These are phyloP conservation scores for Xerocomus brunneocitrinus DNA, from an alignment of 768 basidiomycete genomes.

Conservation along the genomic window DNA sequence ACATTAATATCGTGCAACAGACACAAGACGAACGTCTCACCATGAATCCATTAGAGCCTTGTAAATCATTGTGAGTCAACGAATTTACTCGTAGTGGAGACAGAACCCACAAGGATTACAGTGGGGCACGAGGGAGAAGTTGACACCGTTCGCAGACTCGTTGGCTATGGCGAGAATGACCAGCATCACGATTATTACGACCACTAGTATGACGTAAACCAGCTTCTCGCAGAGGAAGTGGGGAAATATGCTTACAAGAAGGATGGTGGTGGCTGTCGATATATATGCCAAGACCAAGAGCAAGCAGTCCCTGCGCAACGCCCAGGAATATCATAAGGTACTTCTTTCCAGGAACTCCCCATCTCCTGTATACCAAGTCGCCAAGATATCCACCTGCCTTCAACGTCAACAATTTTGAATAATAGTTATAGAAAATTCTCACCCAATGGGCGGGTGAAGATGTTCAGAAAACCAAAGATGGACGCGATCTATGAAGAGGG, in stretches of 20 bases:
- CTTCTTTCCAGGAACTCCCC: slow-evolving; percentile 45
- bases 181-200: slow-evolving; percentile 37
- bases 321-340: slow-evolving; percentile 42
- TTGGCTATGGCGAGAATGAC: slow-evolving; percentile 36
- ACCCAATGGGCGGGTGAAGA: slow-evolving; percentile 45
- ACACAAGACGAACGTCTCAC: slow-evolving; percentile 10
- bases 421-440: neutral
- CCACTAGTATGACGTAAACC: slow-evolving; percentile 13
- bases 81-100: neutral
- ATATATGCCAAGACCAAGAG: slow-evolving; percentile 46
- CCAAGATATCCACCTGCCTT: slow-evolving; percentile 40
- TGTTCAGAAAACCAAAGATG: slow-evolving; percentile 45
- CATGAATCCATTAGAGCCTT: slow-evolving; percentile 34
- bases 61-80: neutral
- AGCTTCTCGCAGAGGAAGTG: neutral
- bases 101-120: slow-evolving; percentile 38
- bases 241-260: slow-evolving; percentile 12
- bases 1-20: neutral
- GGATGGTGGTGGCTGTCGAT: slow-evolving; percentile 23
- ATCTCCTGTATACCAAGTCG: slow-evolving; percentile 41
- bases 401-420: neutral
- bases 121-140: slow-evolving; percentile 49
- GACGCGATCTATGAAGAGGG: slow-evolving; percentile 20
- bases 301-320: slow-evolving; percentile 40
- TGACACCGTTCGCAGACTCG: slow-evolving; percentile 47